Evolutionary conservation across 345 rosid species (phyloP).

Genomic region (Tarenaya hassleriana): DNA sequence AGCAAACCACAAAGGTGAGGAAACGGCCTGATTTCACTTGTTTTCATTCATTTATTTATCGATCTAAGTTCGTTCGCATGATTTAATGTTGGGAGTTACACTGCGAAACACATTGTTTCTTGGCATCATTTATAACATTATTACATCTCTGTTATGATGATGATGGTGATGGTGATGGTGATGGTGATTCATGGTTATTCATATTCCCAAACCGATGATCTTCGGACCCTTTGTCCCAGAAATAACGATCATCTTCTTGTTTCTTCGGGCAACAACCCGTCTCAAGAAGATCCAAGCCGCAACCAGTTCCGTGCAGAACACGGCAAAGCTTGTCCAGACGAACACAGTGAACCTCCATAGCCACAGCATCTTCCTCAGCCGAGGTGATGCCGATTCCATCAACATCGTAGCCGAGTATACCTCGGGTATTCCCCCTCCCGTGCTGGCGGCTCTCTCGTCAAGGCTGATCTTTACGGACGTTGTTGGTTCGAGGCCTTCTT

Average conservation of each 20-base stretch:
- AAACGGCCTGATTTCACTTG: no score
- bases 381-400: conserved; percentile 24
- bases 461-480: conserved; percentile 24
- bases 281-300: conserved; percentile 1
- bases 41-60: no score
- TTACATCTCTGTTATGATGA: no score
- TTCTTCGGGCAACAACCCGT: conserved; percentile 3
- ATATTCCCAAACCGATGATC: no score
- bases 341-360: conserved; percentile 18
- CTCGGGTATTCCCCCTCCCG: conserved; percentile 35
- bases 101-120: no score
- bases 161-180: no score
- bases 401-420: conserved; percentile 29
- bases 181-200: no score
- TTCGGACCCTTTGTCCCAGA: no score
- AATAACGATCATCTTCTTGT: neutral
- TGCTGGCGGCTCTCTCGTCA: conserved; percentile 28
- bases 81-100: no score
- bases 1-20: no score
- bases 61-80: no score
- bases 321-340: conserved; percentile 8
- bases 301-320: conserved; percentile 11
- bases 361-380: conserved; percentile 13
- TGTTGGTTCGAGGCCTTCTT: conserved; percentile 24
- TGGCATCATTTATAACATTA: no score